A percentile compares a stretch with the other conserved stretches of the same genome.
These are phyloP conservation scores for Ogataea thermomethanolica DNA, from an alignment of 805 yeast genomes.

Conservation along the genomic window DNA sequence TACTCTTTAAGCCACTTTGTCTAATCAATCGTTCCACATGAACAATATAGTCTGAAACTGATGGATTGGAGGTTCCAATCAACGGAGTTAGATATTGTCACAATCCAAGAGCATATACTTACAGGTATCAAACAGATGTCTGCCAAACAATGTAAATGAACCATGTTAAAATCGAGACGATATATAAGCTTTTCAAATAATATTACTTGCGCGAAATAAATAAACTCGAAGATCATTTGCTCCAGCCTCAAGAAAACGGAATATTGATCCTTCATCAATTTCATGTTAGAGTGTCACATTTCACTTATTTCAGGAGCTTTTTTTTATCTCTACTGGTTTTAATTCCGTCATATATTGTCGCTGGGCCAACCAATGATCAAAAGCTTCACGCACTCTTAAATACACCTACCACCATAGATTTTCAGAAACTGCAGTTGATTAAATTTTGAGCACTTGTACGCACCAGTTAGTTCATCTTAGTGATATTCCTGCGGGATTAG, in stretches of 20 bases:
- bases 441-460: neutral
- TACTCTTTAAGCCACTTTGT: constrained; percentile 57
- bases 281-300: no score
- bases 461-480: neutral
- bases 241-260: no score
- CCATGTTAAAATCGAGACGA: constrained; percentile 21
- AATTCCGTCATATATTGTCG: no score
- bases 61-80: constrained; percentile 76
- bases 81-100: constrained; percentile 17
- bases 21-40: constrained; percentile 62
- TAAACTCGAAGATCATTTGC: no score
- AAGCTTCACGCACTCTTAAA: neutral
- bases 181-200: no score
- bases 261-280: no score
- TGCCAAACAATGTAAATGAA: constrained; percentile 65
- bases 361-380: neutral
- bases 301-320: no score
- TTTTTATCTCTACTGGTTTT: no score
- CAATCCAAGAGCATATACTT: constrained; percentile 27
- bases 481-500: neutral
- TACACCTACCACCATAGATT: neutral
- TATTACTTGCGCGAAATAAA: no score
- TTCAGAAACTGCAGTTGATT: neutral
- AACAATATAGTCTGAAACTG: constrained; percentile 80
- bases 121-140: constrained; percentile 85